Evolutionary conservation across 2,329 filamentous ascomycete species (phyloP).

Genomic region (Taxawa tesnikishii): DNA sequence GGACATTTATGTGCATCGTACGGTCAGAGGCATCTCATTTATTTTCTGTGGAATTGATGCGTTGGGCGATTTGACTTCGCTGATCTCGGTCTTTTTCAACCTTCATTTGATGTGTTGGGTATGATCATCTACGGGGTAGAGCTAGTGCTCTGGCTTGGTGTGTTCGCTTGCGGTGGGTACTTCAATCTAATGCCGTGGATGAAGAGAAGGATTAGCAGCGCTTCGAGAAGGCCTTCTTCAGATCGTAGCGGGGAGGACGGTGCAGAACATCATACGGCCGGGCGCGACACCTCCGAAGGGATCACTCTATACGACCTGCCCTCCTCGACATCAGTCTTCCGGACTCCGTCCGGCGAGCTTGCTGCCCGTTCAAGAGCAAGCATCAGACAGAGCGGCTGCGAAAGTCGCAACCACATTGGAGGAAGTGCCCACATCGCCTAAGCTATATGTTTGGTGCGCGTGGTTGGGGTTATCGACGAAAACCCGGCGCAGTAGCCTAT

Average conservation of each 20-base stretch:
- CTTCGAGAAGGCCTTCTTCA: conserved; percentile 6
- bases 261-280: background rate
- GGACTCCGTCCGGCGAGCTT: conserved; percentile 37
- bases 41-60: conserved; percentile 61
- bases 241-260: conserved; percentile 6
- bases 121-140: conserved; percentile 57
- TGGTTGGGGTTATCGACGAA: no score
- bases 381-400: background rate
- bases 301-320: conserved; percentile 37
- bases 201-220: conserved; percentile 12
- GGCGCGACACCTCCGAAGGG: background rate
- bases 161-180: conserved; percentile 53
- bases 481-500: no score
- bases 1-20: conserved; percentile 55
- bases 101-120: conserved; percentile 45
- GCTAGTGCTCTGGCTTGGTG: conserved; percentile 53
- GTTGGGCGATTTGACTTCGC: conserved; percentile 53
- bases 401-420: background rate
- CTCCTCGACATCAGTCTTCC: conserved; percentile 53
- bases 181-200: conserved; percentile 53
- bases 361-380: conserved; percentile 7
- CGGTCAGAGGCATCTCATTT: conserved; percentile 59
- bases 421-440: background rate
- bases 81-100: conserved; percentile 54
- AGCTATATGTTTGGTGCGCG: background rate